Evolutionary conservation across 108 stramenopile genomes (phyloP), one percentile per base, ranked within the genome.

Genomic region (Skeletonema costatum): DNA sequence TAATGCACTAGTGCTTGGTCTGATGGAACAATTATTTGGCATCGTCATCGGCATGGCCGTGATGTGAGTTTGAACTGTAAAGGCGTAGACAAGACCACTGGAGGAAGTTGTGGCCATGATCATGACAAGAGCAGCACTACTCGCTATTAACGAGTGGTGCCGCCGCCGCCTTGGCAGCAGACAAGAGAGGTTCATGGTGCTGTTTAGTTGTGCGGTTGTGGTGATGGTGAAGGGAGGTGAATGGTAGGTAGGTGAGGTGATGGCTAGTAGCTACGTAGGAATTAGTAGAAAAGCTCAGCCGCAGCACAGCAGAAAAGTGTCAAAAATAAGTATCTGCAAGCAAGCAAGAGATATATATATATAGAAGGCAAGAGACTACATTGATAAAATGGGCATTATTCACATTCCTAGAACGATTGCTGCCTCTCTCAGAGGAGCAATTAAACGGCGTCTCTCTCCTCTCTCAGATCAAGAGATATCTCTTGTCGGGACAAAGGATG

Each of bases 321-420:
- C 25, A 25, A 25, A 25, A 25, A 25, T 25, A 25, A n/a, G n/a
- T n/a, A n/a, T n/a, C 25, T 25, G 25, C 25, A 25, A 25, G 25
- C 25, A 0, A 25, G 25, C 25, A 25, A 25, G 25, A 25, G n/a
- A n/a, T n/a, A n/a, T n/a, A n/a, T n/a, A n/a, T n/a, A n/a, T n/a
- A n/a, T n/a, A 25, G n/a, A n/a, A n/a, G n/a, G n/a, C n/a, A n/a
- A n/a, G n/a, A n/a, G n/a, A n/a, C n/a, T n/a, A n/a, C n/a, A n/a
- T n/a, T n/a, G n/a, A n/a, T n/a, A n/a, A n/a, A n/a, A n/a, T 80
- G 78, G 78, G 78, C 30, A 69, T 80, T 17, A 68, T 80, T 68
- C 78, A 80, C 53, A 76, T 73, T 14, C 83, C 83, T 19, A 67
- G 83, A 14, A 76, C 75, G 33, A 51, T 60, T 29, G 67, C 77